These are phyloP conservation scores for Geotrichum restrictum DNA, from an alignment of 1,139 yeast species.

Conservation along the genomic window DNA sequence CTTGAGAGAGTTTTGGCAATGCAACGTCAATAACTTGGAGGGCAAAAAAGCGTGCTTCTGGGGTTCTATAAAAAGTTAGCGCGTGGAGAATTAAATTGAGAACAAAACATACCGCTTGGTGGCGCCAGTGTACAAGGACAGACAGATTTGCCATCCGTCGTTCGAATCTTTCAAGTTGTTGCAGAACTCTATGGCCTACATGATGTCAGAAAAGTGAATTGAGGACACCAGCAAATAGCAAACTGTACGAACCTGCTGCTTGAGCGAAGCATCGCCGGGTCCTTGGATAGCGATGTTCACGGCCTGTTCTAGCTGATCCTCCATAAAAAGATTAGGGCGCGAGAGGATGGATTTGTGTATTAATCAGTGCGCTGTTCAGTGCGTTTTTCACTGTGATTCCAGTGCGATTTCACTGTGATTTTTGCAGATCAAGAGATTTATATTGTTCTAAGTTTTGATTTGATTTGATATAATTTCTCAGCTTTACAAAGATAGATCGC, in stretches of 20 bases:
- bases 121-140: conserved; percentile 52
- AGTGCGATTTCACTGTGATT: too few relatives aligned
- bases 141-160: conserved; percentile 77
- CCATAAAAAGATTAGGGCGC: conserved; percentile 45
- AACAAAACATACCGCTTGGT: conserved; percentile 32
- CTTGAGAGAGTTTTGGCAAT: conserved; percentile 48
- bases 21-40: conserved; percentile 75
- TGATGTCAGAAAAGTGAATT: neutral
- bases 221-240: conserved; percentile 2
- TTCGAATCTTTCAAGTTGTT: conserved; percentile 68
- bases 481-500: too few relatives aligned
- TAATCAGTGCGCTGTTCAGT: neutral
- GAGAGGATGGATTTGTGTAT: neutral
- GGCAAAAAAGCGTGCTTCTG: conserved; percentile 60
- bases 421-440: too few relatives aligned
- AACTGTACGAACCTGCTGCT: conserved; percentile 50
- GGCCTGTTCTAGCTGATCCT: conserved; percentile 87
- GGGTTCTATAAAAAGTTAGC: conserved; percentile 28
- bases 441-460: too few relatives aligned
- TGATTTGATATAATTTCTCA: too few relatives aligned
- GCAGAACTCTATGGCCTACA: conserved; percentile 68
- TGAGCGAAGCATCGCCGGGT: conserved; percentile 62
- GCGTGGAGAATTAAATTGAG: too few relatives aligned
- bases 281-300: conserved; percentile 84
- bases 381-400: neutral